Percentiles rank a stretch among this genome's conserved stretches.
Evolutionary conservation across 371 early-diverging fungal genomes (phyloP).

Genomic region (Mucor saturninus): DNA sequence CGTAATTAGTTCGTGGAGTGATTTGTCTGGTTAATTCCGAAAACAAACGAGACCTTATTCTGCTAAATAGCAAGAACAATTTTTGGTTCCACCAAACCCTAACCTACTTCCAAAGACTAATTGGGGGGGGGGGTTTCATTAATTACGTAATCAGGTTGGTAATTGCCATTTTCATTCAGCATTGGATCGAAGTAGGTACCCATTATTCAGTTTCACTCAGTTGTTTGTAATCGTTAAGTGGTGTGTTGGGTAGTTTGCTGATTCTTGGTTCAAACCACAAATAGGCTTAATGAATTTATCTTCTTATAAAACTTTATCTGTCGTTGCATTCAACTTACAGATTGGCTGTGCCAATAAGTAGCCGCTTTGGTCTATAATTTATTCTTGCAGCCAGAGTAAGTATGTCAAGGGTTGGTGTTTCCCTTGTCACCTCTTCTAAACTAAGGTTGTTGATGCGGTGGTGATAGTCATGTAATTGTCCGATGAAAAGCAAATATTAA

Average conservation of each 20-base stretch:
- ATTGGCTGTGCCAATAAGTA: slow-evolving; percentile 11
- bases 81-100: no score
- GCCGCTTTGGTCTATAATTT: slow-evolving; percentile 20
- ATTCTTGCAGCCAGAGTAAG: slow-evolving; percentile 25
- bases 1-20: no score
- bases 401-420: slow-evolving; percentile 13
- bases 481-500: slow-evolving; percentile 13
- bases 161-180: neutral
- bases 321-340: slow-evolving; percentile 6
- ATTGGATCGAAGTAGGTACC: slow-evolving; percentile 34
- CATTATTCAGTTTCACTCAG: slow-evolving; percentile 33
- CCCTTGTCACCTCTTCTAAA: slow-evolving; percentile 17
- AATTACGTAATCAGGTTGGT: neutral
- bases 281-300: slow-evolving; percentile 9
- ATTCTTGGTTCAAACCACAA: slow-evolving; percentile 7
- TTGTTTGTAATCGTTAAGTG: slow-evolving; percentile 9
- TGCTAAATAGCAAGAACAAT: no score
- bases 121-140: neutral
- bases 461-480: slow-evolving; percentile 18
- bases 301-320: slow-evolving; percentile 13
- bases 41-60: no score
- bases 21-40: no score
- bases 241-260: slow-evolving; percentile 9
- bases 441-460: slow-evolving; percentile 8
- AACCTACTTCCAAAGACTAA: no score